Evolutionary conservation across 1,139 yeast genomes (phyloP), one percentile per base, ranked within the genome.

Genomic region (Candida tropicalis): DNA sequence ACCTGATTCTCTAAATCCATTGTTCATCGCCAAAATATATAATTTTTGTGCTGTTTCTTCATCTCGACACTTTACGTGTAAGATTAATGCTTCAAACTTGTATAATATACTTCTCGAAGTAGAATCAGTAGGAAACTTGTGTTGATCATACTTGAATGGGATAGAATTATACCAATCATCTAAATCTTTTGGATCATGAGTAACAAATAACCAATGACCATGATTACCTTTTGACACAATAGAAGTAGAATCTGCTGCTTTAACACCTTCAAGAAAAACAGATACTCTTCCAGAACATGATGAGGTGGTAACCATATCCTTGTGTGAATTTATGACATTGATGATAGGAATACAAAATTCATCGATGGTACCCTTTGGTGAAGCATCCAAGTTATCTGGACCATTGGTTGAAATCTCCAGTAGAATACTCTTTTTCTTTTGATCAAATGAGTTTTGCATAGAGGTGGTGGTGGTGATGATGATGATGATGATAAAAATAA

Each of bases 231-330:
- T 88, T n/a, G 95, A 87, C 1, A 95, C 95, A 10, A 84, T 75
- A 54, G 81, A 79, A 1, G 54, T 54, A n/a, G 39, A 35, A 3
- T 49, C 52, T 23, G 46, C 44, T 24, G 58, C 57, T 45, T 66
- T 69, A 35, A 57, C 59, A 1, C 96, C 96, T 58, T 87, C 96
- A 3, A 84, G 62, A 57, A 85, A 88, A 0, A 88, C 89, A 43
- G 91, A 82, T 1, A 88, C 84, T 57, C 97, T 68, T 1, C 97
- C 97, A 0, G 96, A 87, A 52, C 97, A 88, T 11, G 95, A 84
- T 1, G 95, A 86, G 0, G 96, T 87, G 2, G 96, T 88, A 7
- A 88, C 93, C 82, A 86, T 77, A 53, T 85, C 81, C 0, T 63
- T 55, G 51, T 81, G 79, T 2, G 74, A 53, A 55, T 88, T 88